Conservation (phyloP, 352 stramenopile species). For the Phytophthora gonapodyides region DNA sequence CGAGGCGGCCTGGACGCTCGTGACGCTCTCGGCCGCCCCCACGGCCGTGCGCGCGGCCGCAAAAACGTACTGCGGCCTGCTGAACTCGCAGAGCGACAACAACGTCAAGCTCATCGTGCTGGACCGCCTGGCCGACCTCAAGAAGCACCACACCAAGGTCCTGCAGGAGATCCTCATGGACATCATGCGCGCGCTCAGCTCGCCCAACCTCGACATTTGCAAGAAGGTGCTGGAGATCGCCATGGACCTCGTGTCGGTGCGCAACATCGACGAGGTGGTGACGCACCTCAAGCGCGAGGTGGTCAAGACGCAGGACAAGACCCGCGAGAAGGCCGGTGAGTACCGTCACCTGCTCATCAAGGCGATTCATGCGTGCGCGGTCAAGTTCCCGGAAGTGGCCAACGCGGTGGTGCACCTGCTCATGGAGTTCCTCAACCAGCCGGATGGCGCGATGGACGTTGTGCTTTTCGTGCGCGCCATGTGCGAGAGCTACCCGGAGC, state of each 20-base stretch:
- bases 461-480: constrained; percentile 99
- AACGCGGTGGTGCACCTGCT: constrained; percentile 98
- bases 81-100: constrained; percentile 99
- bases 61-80: constrained; percentile 97
- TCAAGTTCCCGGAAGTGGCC: constrained; percentile 98
- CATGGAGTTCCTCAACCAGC: constrained; percentile 98
- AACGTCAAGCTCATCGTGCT: constrained; percentile 99
- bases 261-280: constrained; percentile 99
- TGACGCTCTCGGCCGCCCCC: constrained; percentile 97
- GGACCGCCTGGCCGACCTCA: constrained; percentile 97
- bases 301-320: constrained; percentile 90
- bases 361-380: constrained; percentile 97
- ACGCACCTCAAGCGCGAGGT: constrained; percentile 91
- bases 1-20: constrained; percentile 99
- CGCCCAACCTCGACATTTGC: constrained; percentile 98
- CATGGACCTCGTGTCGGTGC: constrained; percentile 96
- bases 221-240: constrained; percentile 98
- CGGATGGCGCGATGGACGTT: constrained; percentile 98
- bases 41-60: constrained; percentile 97
- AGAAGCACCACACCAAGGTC: constrained; percentile 97
- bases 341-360: constrained; percentile 98
- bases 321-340: constrained; percentile 94
- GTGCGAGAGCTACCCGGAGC: constrained; percentile 95
- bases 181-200: constrained; percentile 97
- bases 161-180: constrained; percentile 99